phyloP scores from a whole-genome alignment of 2,329 filamentous ascomycete species.

The Sclerotinia nivalis region DNA sequence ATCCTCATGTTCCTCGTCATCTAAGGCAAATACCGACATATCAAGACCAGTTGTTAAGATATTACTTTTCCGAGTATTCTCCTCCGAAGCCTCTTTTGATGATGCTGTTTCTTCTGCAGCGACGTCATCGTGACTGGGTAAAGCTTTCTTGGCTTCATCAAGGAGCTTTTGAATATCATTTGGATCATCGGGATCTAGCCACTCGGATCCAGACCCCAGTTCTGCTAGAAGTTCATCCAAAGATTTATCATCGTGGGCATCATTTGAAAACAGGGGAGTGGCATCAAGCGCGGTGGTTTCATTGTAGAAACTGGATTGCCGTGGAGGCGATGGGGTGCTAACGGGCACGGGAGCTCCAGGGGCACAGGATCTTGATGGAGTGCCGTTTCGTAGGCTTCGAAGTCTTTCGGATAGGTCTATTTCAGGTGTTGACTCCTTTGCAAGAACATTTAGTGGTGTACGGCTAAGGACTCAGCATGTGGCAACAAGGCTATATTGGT shows the following conservation, averaged over 20 bases:
- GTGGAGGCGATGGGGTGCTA: constrained; percentile 15
- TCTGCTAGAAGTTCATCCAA: constrained; percentile 40
- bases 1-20: constrained; percentile 47
- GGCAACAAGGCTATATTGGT: constrained; percentile 14
- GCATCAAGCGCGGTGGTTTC: not conserved
- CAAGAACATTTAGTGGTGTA: constrained; percentile 22
- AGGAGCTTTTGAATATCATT: constrained; percentile 37
- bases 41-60: constrained; percentile 39
- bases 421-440: constrained; percentile 33
- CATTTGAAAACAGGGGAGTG: constrained; percentile 27
- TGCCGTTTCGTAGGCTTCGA: constrained; percentile 36
- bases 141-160: constrained; percentile 34
- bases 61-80: constrained; percentile 39
- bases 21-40: constrained; percentile 42
- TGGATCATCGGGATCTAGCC: constrained; percentile 39
- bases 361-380: constrained; percentile 29
- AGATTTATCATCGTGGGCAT: constrained; percentile 34
- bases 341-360: constrained; percentile 20
- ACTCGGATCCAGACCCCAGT: constrained; percentile 37
- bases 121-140: constrained; percentile 27
- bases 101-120: not conserved
- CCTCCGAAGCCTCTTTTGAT: not conserved
- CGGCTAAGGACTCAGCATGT: constrained; percentile 31
- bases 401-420: constrained; percentile 37
- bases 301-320: not conserved